Conservation (phyloP, 805 yeast species). For the Yamadazyma takamatsuzukensis region DNA sequence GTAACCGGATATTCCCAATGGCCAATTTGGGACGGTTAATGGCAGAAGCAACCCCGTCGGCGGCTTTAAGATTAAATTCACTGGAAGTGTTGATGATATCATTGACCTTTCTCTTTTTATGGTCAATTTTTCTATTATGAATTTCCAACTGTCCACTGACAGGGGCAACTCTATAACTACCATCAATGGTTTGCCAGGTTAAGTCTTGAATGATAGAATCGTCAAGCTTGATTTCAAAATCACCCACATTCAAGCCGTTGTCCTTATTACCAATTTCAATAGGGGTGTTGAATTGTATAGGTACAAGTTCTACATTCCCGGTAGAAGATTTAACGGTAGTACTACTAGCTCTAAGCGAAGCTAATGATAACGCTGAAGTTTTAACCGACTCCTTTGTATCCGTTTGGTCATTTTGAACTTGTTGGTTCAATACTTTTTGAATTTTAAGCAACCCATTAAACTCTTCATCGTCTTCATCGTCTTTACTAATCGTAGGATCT, state of each 20-base stretch:
- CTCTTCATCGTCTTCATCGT: conserved; percentile 16
- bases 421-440: conserved; percentile 25
- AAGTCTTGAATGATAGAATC: conserved; percentile 56
- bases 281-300: conserved; percentile 34
- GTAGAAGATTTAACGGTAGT: conserved; percentile 6
- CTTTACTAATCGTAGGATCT: conserved; percentile 29
- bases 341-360: conserved; percentile 27
- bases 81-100: conserved; percentile 30
- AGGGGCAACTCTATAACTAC: conserved; percentile 79
- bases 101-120: conserved; percentile 15
- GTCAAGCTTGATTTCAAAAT: conserved; percentile 64
- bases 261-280: conserved; percentile 51
- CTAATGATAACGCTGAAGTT: conserved; percentile 26
- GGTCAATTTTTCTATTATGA: conserved; percentile 16
- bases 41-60: conserved; percentile 5
- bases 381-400: conserved; percentile 15
- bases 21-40: conserved; percentile 43
- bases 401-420: conserved; percentile 22
- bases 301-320: conserved; percentile 24
- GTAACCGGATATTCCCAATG: conserved; percentile 84
- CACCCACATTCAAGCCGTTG: conserved; percentile 26
- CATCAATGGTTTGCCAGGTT: conserved; percentile 81
- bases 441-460: conserved; percentile 27
- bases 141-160: conserved; percentile 63
- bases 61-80: conserved; percentile 26